phyloP scores from a whole-genome alignment of 768 basidiomycete species.

The Dentipellis fragilis region DNA sequence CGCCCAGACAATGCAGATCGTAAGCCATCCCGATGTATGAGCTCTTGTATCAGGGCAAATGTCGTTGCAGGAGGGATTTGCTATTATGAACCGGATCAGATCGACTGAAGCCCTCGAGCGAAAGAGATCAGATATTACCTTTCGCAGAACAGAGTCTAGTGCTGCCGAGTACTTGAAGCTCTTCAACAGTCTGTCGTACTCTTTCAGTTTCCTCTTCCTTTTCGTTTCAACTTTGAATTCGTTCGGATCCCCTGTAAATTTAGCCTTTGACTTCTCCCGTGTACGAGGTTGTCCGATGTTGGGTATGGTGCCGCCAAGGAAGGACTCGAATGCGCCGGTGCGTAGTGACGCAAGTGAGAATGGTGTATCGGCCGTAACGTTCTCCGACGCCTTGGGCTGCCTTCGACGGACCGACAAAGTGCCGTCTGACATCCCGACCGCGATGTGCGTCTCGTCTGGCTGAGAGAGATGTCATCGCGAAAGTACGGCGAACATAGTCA shows the following conservation, averaged over 20 bases:
- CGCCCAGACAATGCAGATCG: slow-evolving; percentile 79
- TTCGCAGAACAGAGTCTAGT: slow-evolving; percentile 81
- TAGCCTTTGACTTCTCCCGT: slow-evolving; percentile 37
- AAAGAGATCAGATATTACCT: slow-evolving; percentile 34
- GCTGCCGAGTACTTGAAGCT: slow-evolving; percentile 92
- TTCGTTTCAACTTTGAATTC: slow-evolving; percentile 74
- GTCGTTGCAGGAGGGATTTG: slow-evolving; percentile 74
- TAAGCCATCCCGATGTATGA: slow-evolving; percentile 86
- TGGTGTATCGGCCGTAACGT: slow-evolving; percentile 22
- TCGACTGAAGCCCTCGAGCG: background rate
- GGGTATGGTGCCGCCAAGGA: slow-evolving; percentile 45
- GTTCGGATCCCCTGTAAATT: slow-evolving; percentile 49
- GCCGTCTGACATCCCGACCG: slow-evolving; percentile 96
- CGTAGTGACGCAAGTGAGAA: slow-evolving; percentile 32
- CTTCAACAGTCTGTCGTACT: slow-evolving; percentile 87
- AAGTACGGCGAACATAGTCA: background rate
- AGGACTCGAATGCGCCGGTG: slow-evolving; percentile 57
- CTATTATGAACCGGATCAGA: slow-evolving; percentile 27
- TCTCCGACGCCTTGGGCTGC: slow-evolving; percentile 64
- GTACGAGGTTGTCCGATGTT: slow-evolving; percentile 44
- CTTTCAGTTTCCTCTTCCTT: slow-evolving; percentile 60
- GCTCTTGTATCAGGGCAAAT: slow-evolving; percentile 87
- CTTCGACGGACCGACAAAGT: slow-evolving; percentile 94
- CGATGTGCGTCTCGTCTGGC: slow-evolving; percentile 96
- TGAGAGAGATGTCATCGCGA: slow-evolving; percentile 22